Evolutionary conservation across 345 rosid genomes (phyloP), one percentile per base, ranked within the genome.

Genomic region (Dimocarpus longan): DNA sequence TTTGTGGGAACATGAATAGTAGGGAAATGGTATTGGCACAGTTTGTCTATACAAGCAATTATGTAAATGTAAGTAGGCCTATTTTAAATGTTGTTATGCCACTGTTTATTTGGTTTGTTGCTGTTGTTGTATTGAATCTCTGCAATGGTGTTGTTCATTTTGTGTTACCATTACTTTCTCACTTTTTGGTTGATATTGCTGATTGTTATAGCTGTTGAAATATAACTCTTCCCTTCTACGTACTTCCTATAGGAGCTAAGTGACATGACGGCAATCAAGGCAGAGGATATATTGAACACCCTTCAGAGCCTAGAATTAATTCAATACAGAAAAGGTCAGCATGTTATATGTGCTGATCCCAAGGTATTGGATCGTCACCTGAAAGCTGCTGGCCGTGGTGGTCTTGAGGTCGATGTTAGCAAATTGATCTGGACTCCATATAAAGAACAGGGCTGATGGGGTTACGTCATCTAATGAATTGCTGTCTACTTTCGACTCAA

Each of bases 371-470:
- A 97, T 75, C 95, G 99, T 21, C 99, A 97, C 83, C 88, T 96
- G 74, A 96, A 96, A 89, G 98, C 99, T 8, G 99, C 98, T 11
- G 99, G 99, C 8, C 89, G 95, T 2, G 99, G 98, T 24, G 99
- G 98, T 75, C 98, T 94, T 10, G 98, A 91, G 74, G 99, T 96
- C 56, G 99, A 96, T 77, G 99, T 88, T 78, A 87, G 97, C 92
- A 94, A 96, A 84, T 76, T 96, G 88, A 96, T 96, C 80, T 96
- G 99, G 98, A 94, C 99, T 64, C 99, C 99, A 10, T 96, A 94
- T 84, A 94, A 93, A 81, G 99, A 94, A 76, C 99, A 96, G 85
- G 86, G 92, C 75, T 93, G 82, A 85, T 77, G 37, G 37, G 40
- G 78, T 46, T 16, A n/a, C 66, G 37, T 32, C 22, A 18, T 46